Base-by-base conservation (phyloP, 73 alveolate genomes). In the Diophrys appendiculata region DNA sequence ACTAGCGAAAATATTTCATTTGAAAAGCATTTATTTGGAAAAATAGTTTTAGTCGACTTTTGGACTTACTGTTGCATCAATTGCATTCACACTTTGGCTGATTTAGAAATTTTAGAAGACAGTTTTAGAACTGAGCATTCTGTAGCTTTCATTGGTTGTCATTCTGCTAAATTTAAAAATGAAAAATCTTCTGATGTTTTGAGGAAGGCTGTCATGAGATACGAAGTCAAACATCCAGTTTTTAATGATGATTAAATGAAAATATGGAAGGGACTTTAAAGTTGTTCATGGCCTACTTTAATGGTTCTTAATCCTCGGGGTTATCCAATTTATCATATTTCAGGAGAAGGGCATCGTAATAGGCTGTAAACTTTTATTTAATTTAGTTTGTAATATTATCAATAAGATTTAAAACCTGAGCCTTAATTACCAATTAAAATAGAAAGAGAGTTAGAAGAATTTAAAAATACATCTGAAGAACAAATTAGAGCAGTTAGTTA, bases 41-140 rank as follows among this genome's bases (percentile, higher is more conserved):
- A 79, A 56, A 8, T 79, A n/a, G 76, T 74, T 5, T 75, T 79
- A 1, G 69, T 79, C 0, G 88, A 79, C 56, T 79, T 79, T 53
- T 79, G 88, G 88, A 65, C 88, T 29, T 65, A 70, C 77, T 79
- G 88, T 69, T 79, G 88, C 32, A 79, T 79, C 69, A 79, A 79
- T 29, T 79, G 88, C 76, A 68, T 79, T 35, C 88, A 79, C 53
- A 78, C 69, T 29, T 55, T 79, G 22, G 81, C 80, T 23, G 88
- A 79, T 32, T 33, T 79, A 74, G 81, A 35, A 33, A 52, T 65
- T 43, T 31, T 79, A 22, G 88, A 79, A 31, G 69, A 31, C 24
- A 52, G 34, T 1, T 79, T 79, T 33, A 70, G 69, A 29, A 64
- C 68, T 26, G 22, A 52, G 26, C 73, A 68, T 22, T 69, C 54